phyloP scores from a whole-genome alignment of 805 yeast species.

The Nakazawaea wyomingensis region DNA sequence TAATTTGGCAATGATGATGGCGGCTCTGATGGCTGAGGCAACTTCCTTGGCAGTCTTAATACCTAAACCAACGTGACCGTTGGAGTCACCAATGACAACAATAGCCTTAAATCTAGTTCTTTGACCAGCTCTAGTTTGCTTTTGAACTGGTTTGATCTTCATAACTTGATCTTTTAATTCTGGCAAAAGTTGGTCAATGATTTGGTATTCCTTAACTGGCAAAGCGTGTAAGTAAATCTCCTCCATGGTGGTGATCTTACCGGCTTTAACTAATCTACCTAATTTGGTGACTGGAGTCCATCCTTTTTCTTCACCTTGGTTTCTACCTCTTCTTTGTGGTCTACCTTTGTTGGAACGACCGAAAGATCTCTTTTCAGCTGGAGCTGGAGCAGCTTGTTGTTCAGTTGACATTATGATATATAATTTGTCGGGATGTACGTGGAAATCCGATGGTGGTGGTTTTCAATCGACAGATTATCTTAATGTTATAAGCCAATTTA shows the following conservation, averaged over 20 bases:
- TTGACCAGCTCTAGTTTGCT: slow-evolving; percentile 99
- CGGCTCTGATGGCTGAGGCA: slow-evolving; percentile 99
- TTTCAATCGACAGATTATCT: slow-evolving; percentile 50
- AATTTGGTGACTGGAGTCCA: slow-evolving; percentile 99
- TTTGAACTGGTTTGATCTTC: slow-evolving; percentile 99
- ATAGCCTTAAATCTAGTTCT: slow-evolving; percentile 99
- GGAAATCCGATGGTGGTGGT: slow-evolving; percentile 69
- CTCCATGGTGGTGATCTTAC: slow-evolving; percentile 93
- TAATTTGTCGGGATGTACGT: slow-evolving; percentile 57
- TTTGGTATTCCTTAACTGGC: slow-evolving; percentile 99
- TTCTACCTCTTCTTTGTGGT: slow-evolving; percentile 51
- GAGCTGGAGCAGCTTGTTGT: slow-evolving; percentile 28
- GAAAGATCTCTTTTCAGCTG: slow-evolving; percentile 42
- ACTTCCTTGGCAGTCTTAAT: slow-evolving; percentile 99
- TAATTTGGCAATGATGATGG: slow-evolving; percentile 98
- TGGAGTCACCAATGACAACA: slow-evolving; percentile 98
- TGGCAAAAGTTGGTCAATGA: slow-evolving; percentile 95
- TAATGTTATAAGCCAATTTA: background rate
- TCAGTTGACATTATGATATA: slow-evolving; percentile 38
- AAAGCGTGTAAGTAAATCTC: slow-evolving; percentile 99
- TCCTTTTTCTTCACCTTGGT: slow-evolving; percentile 93
- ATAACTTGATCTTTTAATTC: slow-evolving; percentile 96
- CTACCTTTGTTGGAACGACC: slow-evolving; percentile 58
- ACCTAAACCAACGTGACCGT: slow-evolving; percentile 99
- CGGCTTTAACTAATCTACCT: slow-evolving; percentile 99